These are phyloP conservation scores for Myxozyma nipponensis DNA, from an alignment of 805 yeast species.

Conservation along the genomic window DNA sequence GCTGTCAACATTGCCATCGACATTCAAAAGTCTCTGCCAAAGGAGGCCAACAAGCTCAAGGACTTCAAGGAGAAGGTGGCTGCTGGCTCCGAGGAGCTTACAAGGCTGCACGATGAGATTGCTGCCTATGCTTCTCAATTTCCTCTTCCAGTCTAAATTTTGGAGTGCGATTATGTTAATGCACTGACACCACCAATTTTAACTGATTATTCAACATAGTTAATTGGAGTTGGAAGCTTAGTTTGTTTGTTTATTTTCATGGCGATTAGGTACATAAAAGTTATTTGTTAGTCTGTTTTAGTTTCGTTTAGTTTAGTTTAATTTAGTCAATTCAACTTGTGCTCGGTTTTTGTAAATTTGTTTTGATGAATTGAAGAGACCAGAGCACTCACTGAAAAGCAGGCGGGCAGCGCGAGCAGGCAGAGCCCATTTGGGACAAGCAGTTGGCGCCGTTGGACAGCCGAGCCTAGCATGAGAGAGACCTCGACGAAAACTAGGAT, in stretches of 20 bases:
- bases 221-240: too few species aligned
- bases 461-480: too few species aligned
- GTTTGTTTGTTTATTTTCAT: background rate
- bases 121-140: conserved; percentile 70
- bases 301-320: background rate
- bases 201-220: background rate
- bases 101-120: conserved; percentile 69
- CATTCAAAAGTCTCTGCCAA: conserved; percentile 70
- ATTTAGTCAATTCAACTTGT: background rate
- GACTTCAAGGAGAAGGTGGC: conserved; percentile 85
- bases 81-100: conserved; percentile 66
- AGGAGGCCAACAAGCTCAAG: conserved; percentile 90
- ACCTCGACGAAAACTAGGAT: too few species aligned
- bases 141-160: conserved; percentile 39
- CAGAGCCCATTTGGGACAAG: too few species aligned
- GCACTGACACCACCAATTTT: too few species aligned
- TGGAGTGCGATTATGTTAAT: background rate
- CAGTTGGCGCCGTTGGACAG: too few species aligned
- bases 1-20: conserved; percentile 73
- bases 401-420: too few species aligned
- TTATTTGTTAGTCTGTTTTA: background rate
- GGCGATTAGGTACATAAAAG: background rate
- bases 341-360: background rate
- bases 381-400: too few species aligned
- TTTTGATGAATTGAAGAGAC: background rate